Base-by-base conservation (phyloP, 2,329 filamentous ascomycete species). In the Claviceps citrina region DNA sequence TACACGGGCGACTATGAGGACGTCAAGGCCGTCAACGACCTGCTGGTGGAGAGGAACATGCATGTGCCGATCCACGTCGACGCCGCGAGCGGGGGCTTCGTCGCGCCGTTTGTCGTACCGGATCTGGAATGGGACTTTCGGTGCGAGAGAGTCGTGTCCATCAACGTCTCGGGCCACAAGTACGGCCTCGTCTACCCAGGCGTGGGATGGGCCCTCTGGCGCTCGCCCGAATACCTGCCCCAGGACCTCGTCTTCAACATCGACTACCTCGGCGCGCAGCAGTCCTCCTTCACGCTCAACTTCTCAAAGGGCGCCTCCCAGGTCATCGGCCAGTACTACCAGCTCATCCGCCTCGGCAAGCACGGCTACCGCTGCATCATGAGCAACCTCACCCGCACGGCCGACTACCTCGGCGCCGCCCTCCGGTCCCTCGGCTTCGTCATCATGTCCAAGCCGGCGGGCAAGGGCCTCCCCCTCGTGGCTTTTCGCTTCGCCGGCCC, bases 171-270 rank as follows among this genome's bases (percentile, higher is more conserved):
- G 0, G 89, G 89, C 15, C 89, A 95, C 70, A 95, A 68, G 66
- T 75, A 75, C 47, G 68, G 70, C 16, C 65, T 76, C 16, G 68
- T 93, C 37, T 94, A 95, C 57, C 87, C 87, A 0, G 87, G 89
- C 58, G 84, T 96, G 12, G 89, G 89, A 43, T 96, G 89, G 89
- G 78, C 89, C 9, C 69, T 95, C 48, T 95, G 87, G 86, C 77
- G 87, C 36, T 74, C 77, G 30, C 74, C 84, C 38, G 80, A 91
- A 58, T 91, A 71, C 62, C 72, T 94, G 3, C 89, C 89, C 7
- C 72, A 89, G 56, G 87, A 95, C 54, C 78, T 95, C 18, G 85
- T 96, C 52, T 96, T 96, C 75, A 95, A 94, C 71, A 95, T 96
- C 73, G 95, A 95, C 71, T 96, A 96, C 64, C 80, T 95, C 5